These are phyloP conservation scores for Suhomyces bolitotheri DNA, from an alignment of 1,139 yeast species.

Conservation along the genomic window DNA sequence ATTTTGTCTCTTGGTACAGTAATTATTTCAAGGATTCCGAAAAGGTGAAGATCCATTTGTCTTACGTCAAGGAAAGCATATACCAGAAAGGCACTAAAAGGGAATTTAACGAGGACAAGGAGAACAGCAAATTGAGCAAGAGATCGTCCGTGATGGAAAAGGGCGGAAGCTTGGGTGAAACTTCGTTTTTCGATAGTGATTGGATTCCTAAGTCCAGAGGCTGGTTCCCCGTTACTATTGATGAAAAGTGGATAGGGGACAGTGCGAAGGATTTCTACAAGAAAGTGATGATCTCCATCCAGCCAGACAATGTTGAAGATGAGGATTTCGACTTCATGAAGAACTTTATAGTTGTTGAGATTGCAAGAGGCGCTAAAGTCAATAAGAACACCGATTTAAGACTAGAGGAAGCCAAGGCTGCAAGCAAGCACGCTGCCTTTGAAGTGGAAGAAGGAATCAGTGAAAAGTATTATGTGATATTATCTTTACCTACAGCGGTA, in stretches of 20 bases:
- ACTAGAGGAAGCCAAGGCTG: constrained; percentile 38
- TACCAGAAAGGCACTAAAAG: constrained; percentile 58
- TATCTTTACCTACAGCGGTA: constrained; percentile 72
- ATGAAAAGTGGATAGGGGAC: constrained; percentile 57
- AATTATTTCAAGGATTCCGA: constrained; percentile 54
- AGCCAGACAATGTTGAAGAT: constrained; percentile 65
- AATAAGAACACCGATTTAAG: constrained; percentile 58
- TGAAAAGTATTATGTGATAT: constrained; percentile 65
- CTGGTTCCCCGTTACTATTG: constrained; percentile 56
- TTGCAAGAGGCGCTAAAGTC: constrained; percentile 60
- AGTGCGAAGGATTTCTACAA: constrained; percentile 41
- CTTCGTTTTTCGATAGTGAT: constrained; percentile 63
- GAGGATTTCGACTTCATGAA: constrained; percentile 59
- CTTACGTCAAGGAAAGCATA: constrained; percentile 58
- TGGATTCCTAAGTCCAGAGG: constrained; percentile 73
- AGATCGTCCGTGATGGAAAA: constrained; percentile 40
- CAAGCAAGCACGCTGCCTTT: constrained; percentile 38
- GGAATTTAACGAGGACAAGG: constrained; percentile 23
- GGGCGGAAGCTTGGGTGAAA: constrained; percentile 42
- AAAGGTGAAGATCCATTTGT: constrained; percentile 66
- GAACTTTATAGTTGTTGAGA: constrained; percentile 56
- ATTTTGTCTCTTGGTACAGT: constrained; percentile 81
- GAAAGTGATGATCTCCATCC: constrained; percentile 60
- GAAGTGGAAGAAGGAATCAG: constrained; percentile 59
- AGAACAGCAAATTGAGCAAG: constrained; percentile 17